Conservation (phyloP, 2,329 filamentous ascomycete genomes). For the Thelonectria discophora region DNA sequence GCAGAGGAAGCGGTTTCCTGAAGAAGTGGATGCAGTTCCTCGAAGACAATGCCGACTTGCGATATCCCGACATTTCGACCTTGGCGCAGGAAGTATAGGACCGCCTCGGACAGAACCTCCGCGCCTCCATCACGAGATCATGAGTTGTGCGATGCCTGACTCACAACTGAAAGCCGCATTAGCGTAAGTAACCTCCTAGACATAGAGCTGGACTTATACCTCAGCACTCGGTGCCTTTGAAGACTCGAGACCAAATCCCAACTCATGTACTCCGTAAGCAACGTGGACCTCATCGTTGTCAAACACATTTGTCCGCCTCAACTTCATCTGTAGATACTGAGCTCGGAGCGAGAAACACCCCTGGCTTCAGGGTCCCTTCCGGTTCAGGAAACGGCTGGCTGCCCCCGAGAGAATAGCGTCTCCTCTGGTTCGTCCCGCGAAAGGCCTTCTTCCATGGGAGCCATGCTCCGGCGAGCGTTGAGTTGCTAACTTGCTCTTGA, state of each 20-base stretch:
- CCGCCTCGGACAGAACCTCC: background rate
- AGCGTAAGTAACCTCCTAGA: background rate
- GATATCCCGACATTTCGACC: slow-evolving; percentile 77
- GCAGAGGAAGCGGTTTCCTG: slow-evolving; percentile 83
- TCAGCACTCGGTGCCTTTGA: slow-evolving; percentile 6
- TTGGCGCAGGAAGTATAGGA: slow-evolving; percentile 40
- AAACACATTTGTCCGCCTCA: background rate
- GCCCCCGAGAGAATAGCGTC: slow-evolving; percentile 9
- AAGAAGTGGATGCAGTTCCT: slow-evolving; percentile 91
- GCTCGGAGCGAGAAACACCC: background rate
- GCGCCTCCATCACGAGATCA: background rate
- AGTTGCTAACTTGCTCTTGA: slow-evolving; percentile 33
- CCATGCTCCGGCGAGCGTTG: slow-evolving; percentile 12
- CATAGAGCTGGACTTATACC: slow-evolving; percentile 11
- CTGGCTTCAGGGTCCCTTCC: slow-evolving; percentile 1
- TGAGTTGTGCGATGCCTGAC: slow-evolving; percentile 1
- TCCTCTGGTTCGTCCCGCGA: slow-evolving; percentile 20
- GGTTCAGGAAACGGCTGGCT: background rate
- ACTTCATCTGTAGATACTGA: background rate
- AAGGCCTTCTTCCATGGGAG: slow-evolving; percentile 17
- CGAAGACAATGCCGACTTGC: slow-evolving; percentile 87
- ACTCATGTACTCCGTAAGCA: background rate
- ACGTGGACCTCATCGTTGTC: slow-evolving; percentile 7
- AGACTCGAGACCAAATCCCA: background rate
- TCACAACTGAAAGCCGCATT: slow-evolving; percentile 6